Conservation (phyloP, 2,329 filamentous ascomycete genomes). For the Dothideomycetidae sp. region DNA sequence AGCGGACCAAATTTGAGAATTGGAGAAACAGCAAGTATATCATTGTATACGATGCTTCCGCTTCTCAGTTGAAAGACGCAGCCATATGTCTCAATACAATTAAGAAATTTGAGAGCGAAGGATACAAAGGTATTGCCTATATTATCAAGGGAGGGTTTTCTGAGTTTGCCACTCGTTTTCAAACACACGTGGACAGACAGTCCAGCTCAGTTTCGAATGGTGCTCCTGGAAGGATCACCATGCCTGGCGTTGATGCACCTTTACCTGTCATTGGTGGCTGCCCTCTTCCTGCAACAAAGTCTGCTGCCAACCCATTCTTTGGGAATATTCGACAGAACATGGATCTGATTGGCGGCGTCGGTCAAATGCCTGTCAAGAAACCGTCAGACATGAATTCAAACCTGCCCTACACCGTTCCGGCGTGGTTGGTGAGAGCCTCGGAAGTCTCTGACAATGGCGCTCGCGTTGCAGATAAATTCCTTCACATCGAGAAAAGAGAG, state of each 20-base stretch:
- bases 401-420: constrained; percentile 45
- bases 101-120: constrained; percentile 81
- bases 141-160: constrained; percentile 74
- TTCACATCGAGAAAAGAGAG: constrained; percentile 71
- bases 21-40: constrained; percentile 67
- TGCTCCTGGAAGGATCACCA: constrained; percentile 10
- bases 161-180: constrained; percentile 53
- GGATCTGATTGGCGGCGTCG: constrained; percentile 85
- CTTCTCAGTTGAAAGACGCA: constrained; percentile 66
- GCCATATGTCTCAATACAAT: constrained; percentile 69
- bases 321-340: constrained; percentile 93
- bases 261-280: constrained; percentile 83
- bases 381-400: constrained; percentile 38
- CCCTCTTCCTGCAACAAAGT: constrained; percentile 55
- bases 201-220: constrained; percentile 1
- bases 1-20: constrained; percentile 56
- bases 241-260: constrained; percentile 36
- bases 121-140: constrained; percentile 58
- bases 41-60: constrained; percentile 73
- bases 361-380: constrained; percentile 53
- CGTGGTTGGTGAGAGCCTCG: constrained; percentile 61
- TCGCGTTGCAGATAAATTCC: constrained; percentile 65
- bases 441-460: constrained; percentile 60
- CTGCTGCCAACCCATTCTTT: constrained; percentile 77
- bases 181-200: constrained; percentile 45